A percentile compares a stretch with the other conserved stretches of the same genome.
phyloP scores from a whole-genome alignment of 2,329 filamentous ascomycete species.

The Claviceps maximensis region DNA sequence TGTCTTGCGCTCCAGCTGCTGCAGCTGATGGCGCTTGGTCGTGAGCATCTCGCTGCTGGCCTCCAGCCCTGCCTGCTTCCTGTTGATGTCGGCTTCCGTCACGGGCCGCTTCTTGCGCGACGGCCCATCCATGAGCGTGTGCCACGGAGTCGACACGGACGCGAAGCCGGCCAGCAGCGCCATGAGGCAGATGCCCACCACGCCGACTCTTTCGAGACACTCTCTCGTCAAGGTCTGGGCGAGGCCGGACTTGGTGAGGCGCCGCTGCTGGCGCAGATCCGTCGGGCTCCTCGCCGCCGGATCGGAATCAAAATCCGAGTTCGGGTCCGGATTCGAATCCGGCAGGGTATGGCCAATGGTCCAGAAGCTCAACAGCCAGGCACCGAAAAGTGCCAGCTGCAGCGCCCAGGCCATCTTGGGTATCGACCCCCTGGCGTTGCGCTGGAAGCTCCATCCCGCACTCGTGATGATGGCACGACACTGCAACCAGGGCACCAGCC shows the following conservation, averaged over 20 bases:
- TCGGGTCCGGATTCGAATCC: neutral
- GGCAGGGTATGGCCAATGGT: conserved; percentile 54
- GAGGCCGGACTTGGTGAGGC: conserved; percentile 14
- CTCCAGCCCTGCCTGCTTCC: conserved; percentile 67
- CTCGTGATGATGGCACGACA: conserved; percentile 50
- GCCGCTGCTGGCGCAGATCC: neutral
- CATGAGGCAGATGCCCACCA: conserved; percentile 79
- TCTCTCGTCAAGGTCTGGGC: conserved; percentile 32
- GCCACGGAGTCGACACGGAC: conserved; percentile 78
- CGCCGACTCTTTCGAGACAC: conserved; percentile 58
- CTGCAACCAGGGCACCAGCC: conserved; percentile 67
- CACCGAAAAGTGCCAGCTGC: conserved; percentile 46
- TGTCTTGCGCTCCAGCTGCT: conserved; percentile 52
- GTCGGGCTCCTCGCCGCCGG: neutral
- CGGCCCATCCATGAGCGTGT: conserved; percentile 57
- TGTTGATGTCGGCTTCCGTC: conserved; percentile 58
- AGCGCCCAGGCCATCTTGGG: conserved; percentile 51
- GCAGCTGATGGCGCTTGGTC: conserved; percentile 59
- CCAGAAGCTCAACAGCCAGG: conserved; percentile 68
- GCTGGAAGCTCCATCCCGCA: conserved; percentile 48
- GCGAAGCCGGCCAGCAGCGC: conserved; percentile 80
- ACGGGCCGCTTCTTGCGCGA: conserved; percentile 39
- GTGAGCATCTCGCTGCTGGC: conserved; percentile 68
- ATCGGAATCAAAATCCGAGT: too few relatives aligned
- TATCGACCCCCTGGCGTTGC: conserved; percentile 40